phyloP scores from a whole-genome alignment of 1,284 basidiomycete species.

The Leccinum idahoense region DNA sequence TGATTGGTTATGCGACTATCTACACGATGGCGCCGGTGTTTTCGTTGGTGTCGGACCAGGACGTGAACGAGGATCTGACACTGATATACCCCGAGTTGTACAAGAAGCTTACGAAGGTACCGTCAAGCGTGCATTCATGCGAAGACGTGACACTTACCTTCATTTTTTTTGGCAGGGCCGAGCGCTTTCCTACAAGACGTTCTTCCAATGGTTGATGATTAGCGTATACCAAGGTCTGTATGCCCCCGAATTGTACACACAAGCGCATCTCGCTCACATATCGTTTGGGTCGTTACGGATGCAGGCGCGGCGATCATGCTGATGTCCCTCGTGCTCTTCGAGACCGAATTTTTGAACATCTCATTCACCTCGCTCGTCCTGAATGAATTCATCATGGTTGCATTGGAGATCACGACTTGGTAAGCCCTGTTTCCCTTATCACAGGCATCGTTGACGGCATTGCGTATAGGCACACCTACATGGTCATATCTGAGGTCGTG shows the following conservation, averaged over 20 bases:
- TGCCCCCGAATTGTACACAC: too few species aligned
- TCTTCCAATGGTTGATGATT: conserved; percentile 98
- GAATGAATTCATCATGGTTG: conserved; percentile 99
- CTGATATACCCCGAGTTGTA: conserved; percentile 96
- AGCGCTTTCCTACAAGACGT: conserved; percentile 91
- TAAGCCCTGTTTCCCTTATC: conserved; percentile 32
- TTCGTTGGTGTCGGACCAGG: conserved; percentile 91
- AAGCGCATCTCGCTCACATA: background rate
- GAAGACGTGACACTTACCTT: conserved; percentile 2
- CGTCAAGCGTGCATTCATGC: background rate
- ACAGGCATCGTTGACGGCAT: background rate
- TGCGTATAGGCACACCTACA: conserved; percentile 82
- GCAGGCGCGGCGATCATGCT: conserved; percentile 97
- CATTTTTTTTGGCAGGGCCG: conserved; percentile 60
- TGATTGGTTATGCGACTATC: conserved; percentile 96
- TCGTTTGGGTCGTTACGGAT: background rate
- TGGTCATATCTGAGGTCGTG: conserved; percentile 89
- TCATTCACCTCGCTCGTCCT: conserved; percentile 95
- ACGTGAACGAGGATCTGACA: conserved; percentile 94
- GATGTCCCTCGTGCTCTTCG: conserved; percentile 92
- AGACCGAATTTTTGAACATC: conserved; percentile 97
- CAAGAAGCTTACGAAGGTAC: conserved; percentile 96
- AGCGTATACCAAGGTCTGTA: conserved; percentile 89
- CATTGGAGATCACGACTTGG: conserved; percentile 96
- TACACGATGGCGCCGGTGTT: conserved; percentile 99